phyloP scores from a whole-genome alignment of 108 stramenopile species.

The Pseudonitzschia multiseries region DNA sequence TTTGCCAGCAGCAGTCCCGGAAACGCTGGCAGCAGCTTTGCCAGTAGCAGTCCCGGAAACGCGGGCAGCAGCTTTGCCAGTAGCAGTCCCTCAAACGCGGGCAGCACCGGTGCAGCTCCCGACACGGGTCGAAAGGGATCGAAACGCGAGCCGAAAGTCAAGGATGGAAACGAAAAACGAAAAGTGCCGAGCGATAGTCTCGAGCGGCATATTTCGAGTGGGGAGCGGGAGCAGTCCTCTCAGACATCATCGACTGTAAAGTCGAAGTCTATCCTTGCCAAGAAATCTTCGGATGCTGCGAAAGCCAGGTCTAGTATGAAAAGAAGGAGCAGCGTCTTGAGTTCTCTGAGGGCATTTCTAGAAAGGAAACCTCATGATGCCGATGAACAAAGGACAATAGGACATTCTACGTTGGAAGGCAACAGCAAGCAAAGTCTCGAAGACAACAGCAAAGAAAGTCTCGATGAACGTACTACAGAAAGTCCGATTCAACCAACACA shows the following conservation, averaged over 20 bases:
- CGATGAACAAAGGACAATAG: neutral
- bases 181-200: too few relatives aligned
- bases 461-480: too few relatives aligned
- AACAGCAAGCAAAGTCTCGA: neutral
- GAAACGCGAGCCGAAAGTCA: too few relatives aligned
- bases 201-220: too few relatives aligned
- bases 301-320: neutral
- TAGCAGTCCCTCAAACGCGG: neutral
- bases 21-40: neutral
- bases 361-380: neutral
- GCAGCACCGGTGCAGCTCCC: neutral
- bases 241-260: neutral
- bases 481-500: too few relatives aligned
- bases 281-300: neutral
- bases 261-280: too few relatives aligned
- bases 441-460: neutral
- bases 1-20: neutral
- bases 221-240: too few relatives aligned
- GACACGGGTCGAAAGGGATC: too few relatives aligned
- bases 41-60: neutral
- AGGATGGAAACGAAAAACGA: too few relatives aligned
- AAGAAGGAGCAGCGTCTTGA: neutral
- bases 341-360: neutral
- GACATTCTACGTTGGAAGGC: neutral
- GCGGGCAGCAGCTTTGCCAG: neutral